A percentile compares a stretch with the other conserved stretches of the same genome.
Conservation (phyloP, 305 asterid species). For the Striga hermonthica region DNA sequence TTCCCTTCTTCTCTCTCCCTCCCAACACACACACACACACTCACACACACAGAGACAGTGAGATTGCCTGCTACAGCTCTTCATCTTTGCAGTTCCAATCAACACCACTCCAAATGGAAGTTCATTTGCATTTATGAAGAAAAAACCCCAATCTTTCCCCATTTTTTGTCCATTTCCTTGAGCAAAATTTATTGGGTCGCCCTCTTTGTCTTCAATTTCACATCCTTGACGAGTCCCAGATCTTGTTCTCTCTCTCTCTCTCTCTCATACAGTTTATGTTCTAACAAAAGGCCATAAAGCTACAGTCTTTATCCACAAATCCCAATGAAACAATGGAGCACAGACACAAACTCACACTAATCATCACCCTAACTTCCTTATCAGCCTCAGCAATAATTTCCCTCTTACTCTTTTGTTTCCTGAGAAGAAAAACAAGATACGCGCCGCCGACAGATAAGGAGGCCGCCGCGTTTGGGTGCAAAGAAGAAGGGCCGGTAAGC, state of each 20-base stretch:
- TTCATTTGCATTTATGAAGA: not conserved
- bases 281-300: constrained; percentile 29
- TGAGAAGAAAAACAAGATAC: constrained; percentile 14
- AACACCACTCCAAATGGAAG: constrained; percentile 20
- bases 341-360: constrained; percentile 45
- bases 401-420: constrained; percentile 35
- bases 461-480: too few species aligned
- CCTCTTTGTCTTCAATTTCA: constrained; percentile 24
- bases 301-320: constrained; percentile 37
- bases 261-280: not conserved
- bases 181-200: not conserved
- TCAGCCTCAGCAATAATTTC: constrained; percentile 35
- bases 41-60: not conserved
- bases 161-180: constrained; percentile 13
- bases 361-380: constrained; percentile 41
- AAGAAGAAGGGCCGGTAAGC: too few species aligned
- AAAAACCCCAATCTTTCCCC: not conserved
- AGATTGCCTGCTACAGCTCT: constrained; percentile 34
- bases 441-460: too few species aligned
- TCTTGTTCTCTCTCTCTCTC: constrained; percentile 33
- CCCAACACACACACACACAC: constrained; percentile 23
- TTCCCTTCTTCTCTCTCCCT: constrained; percentile 27
- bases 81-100: constrained; percentile 28
- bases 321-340: constrained; percentile 48
- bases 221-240: constrained; percentile 33